These are phyloP conservation scores for Penicillium verrucosum DNA, from an alignment of 2,329 filamentous ascomycete species.

Conservation along the genomic window DNA sequence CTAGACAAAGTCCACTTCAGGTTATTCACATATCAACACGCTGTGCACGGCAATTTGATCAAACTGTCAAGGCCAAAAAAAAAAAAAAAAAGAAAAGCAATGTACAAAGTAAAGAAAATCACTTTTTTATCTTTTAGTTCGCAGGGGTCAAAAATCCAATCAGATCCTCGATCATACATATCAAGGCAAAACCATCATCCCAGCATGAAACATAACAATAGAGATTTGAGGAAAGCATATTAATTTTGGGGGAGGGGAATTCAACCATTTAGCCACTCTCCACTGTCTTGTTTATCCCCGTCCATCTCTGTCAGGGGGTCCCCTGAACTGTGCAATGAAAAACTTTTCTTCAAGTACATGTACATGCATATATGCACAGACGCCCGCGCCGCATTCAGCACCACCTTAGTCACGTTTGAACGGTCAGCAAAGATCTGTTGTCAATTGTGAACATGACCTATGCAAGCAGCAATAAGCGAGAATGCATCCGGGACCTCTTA, in stretches of 20 bases:
- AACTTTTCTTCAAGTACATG: slow-evolving; percentile 9
- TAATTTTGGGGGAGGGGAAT: background rate
- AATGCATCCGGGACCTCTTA: slow-evolving; percentile 5
- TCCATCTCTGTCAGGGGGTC: slow-evolving; percentile 8
- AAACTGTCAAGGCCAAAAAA: background rate
- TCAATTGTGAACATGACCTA: slow-evolving; percentile 11
- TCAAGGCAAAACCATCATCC: slow-evolving; percentile 2
- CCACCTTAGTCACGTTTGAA: background rate
- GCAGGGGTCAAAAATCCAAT: slow-evolving; percentile 12
- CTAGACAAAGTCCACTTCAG: background rate
- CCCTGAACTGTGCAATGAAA: slow-evolving; percentile 12
- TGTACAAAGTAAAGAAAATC: background rate
- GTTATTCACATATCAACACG: slow-evolving; percentile 1
- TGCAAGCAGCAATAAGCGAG: slow-evolving; percentile 11
- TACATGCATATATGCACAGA: slow-evolving; percentile 18
- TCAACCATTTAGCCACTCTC: slow-evolving; percentile 1
- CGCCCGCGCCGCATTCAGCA: slow-evolving; percentile 15
- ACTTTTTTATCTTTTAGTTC: background rate
- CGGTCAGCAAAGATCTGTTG: slow-evolving; percentile 5
- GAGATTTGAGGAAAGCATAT: background rate
- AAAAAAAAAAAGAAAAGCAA: background rate
- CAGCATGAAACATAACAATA: slow-evolving; percentile 4
- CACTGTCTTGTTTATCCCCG: background rate
- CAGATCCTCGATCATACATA: slow-evolving; percentile 6
- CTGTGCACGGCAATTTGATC: background rate